Base-by-base conservation (phyloP, 2,329 filamentous ascomycete species). In the Talaromyces verruculosus region DNA sequence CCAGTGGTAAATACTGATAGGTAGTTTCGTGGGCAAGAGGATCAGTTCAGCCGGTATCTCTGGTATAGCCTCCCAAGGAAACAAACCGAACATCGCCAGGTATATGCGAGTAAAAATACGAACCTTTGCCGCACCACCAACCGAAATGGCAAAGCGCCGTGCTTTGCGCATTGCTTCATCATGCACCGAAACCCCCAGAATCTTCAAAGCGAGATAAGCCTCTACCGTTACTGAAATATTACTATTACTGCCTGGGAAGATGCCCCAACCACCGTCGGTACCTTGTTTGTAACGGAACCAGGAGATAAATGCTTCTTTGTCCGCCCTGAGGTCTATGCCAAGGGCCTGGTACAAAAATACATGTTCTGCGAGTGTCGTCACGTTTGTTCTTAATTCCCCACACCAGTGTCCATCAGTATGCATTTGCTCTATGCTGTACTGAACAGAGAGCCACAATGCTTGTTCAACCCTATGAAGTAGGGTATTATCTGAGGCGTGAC, bases 41-140 rank as follows among this genome's bases (percentile, higher is more conserved):
- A 79, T 75, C 0, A 79, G 60, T 64, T 79, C 77, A 1, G 71
- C 67, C 0, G 77, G 76, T 1, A 78, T 41, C 59, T 77, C 63
- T 1, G 76, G 77, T 0, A 78, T 67, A 0, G 71, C 69, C 4
- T 66, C 53, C 76, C 77, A 79, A 1, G 75, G 74, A 30, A 77
- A 71, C 2, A 79, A 66, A 8, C 77, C 77, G 57, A 79, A 75
- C 2, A 65, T 69, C 3, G 75, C 75, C 1, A 76, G 61, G 53
- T 64, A 73, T 5, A 76, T 67, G 13, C 75, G 72, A 0, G 75
- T 76, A n/a, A 75, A 73, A 4, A 74, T 65, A 4, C 76, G 73
- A 6, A 78, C 72, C 35, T 70, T 72, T 1, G 70, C 74, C 1
- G 76, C 65, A 1, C 77, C 76, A 1, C 77, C 78, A 13, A 63